These are phyloP conservation scores for Sporobolus alterniflorus DNA, from an alignment of 202 grass and related monocot species.

Conservation along the genomic window DNA sequence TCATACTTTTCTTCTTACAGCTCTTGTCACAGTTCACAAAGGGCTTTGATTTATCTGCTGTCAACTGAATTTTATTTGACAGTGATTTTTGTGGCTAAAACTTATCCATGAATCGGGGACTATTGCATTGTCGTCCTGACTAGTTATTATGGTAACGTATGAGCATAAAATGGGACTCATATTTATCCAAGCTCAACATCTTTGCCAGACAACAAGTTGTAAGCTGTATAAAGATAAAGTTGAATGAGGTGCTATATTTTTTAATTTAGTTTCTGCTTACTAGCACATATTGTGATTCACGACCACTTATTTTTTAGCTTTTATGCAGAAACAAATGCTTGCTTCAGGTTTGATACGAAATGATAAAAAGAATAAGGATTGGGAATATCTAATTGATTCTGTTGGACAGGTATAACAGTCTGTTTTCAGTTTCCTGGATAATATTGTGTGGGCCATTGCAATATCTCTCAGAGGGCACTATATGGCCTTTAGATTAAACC, in stretches of 20 bases:
- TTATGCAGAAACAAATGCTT: slow-evolving; percentile 48
- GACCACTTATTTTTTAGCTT: slow-evolving; percentile 17
- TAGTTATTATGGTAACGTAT: neutral
- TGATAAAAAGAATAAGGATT: slow-evolving; percentile 38
- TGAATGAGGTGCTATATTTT: slow-evolving; percentile 6
- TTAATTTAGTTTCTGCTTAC: neutral
- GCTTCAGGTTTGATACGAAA: slow-evolving; percentile 48
- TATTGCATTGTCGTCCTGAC: slow-evolving; percentile 33
- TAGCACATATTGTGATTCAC: neutral
- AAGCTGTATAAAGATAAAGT: slow-evolving; percentile 51
- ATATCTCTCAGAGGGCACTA: neutral
- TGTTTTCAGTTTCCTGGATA: slow-evolving; percentile 63
- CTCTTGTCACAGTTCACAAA: slow-evolving; percentile 40
- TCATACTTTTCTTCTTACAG: neutral
- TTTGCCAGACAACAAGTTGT: slow-evolving; percentile 40
- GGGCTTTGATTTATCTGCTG: slow-evolving; percentile 36
- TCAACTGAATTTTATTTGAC: slow-evolving; percentile 41
- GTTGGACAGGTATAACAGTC: slow-evolving; percentile 43
- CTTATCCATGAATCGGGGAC: slow-evolving; percentile 31
- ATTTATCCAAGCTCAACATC: slow-evolving; percentile 48
- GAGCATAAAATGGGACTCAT: slow-evolving; percentile 34
- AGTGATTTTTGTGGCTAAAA: slow-evolving; percentile 49
- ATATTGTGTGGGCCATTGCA: slow-evolving; percentile 21
- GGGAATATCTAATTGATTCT: slow-evolving; percentile 30
- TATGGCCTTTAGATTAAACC: no score